A percentile compares a stretch with the other conserved stretches of the same genome.
phyloP scores from a whole-genome alignment of 1,139 yeast species.

The Lodderomyces pseudojiufengensis region DNA sequence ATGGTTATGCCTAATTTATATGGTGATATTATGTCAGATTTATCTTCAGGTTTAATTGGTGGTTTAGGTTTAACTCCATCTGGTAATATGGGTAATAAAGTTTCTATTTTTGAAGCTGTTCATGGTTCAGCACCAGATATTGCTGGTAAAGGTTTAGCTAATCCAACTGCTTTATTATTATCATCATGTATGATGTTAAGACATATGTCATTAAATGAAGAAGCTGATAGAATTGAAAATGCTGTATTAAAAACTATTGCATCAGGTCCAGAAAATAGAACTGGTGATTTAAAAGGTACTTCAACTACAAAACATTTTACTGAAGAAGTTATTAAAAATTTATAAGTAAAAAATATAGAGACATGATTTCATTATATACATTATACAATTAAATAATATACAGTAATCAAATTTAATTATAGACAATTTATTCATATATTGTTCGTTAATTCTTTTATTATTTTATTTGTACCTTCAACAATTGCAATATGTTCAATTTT shows the following conservation, averaged over 20 bases:
- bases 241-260: constrained; percentile 94
- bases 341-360: constrained; percentile 21
- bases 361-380: constrained; percentile 1
- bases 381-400: constrained; percentile 2
- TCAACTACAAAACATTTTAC: constrained; percentile 89
- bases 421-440: not conserved
- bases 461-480: constrained; percentile 79
- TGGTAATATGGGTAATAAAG: constrained; percentile 98
- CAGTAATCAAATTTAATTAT: constrained; percentile 4
- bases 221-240: constrained; percentile 79
- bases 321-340: constrained; percentile 53
- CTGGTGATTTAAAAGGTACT: constrained; percentile 93
- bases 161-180: constrained; percentile 95
- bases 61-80: constrained; percentile 98
- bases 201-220: constrained; percentile 84
- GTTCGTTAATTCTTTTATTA: constrained; percentile 38
- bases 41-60: constrained; percentile 96
- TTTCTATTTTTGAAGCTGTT: constrained; percentile 97
- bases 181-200: constrained; percentile 99
- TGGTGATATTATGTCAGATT: constrained; percentile 97
- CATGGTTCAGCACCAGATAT: constrained; percentile 99
- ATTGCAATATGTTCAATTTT: constrained; percentile 82
- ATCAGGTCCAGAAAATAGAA: constrained; percentile 87
- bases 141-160: constrained; percentile 96
- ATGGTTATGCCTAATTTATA: constrained; percentile 99